A percentile compares a stretch with the other conserved stretches of the same genome.
These are phyloP conservation scores for Hypomontagnella submonticulosa DNA, from an alignment of 495 filamentous ascomycete species.

Conservation along the genomic window DNA sequence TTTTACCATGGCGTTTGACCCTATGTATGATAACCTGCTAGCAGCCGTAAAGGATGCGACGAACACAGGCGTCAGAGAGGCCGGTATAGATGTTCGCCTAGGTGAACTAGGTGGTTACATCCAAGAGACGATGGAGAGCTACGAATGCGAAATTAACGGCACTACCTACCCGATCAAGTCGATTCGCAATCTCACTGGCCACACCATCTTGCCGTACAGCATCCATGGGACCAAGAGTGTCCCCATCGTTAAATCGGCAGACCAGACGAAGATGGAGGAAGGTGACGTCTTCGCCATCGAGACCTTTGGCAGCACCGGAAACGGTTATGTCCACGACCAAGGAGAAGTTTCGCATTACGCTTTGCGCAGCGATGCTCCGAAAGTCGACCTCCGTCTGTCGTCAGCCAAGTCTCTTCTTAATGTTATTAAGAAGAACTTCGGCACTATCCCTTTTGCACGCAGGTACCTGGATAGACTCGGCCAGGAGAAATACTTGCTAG, in stretches of 20 bases:
- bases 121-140: slow-evolving; percentile 91
- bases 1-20: slow-evolving; percentile 90
- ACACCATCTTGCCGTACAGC: slow-evolving; percentile 85
- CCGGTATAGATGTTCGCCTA: slow-evolving; percentile 83
- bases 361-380: slow-evolving; percentile 69
- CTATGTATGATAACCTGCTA: slow-evolving; percentile 83
- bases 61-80: slow-evolving; percentile 85
- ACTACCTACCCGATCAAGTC: slow-evolving; percentile 83
- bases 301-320: slow-evolving; percentile 93
- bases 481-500: slow-evolving; percentile 88
- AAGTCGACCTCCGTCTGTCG: slow-evolving; percentile 72
- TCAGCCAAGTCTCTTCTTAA: slow-evolving; percentile 85
- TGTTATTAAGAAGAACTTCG: slow-evolving; percentile 93
- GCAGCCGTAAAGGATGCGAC: slow-evolving; percentile 86
- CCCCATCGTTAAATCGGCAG: slow-evolving; percentile 84
- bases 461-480: slow-evolving; percentile 88
- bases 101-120: slow-evolving; percentile 80
- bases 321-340: slow-evolving; percentile 84
- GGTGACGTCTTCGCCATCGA: slow-evolving; percentile 94
- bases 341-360: slow-evolving; percentile 86
- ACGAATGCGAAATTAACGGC: slow-evolving; percentile 82
- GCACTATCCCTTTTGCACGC: slow-evolving; percentile 85
- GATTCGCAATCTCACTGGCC: slow-evolving; percentile 89
- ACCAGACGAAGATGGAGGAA: slow-evolving; percentile 93
- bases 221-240: slow-evolving; percentile 92